These are phyloP conservation scores for Sphagnum magellanicum DNA, from an alignment of 228 moss, liverwort and hornwort species.

Conservation along the genomic window DNA sequence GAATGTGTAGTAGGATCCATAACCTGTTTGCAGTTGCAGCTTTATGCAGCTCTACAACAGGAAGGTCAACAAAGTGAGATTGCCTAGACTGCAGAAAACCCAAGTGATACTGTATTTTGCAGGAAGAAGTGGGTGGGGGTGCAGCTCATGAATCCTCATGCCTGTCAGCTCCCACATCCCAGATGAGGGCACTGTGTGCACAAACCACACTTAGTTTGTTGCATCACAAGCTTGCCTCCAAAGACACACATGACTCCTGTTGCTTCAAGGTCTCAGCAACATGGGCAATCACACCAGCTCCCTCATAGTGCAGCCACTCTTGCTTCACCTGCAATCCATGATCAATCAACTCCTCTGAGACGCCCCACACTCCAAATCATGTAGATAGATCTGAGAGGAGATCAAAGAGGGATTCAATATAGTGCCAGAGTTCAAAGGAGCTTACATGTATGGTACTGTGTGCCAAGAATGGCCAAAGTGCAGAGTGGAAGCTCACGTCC, in stretches of 20 bases:
- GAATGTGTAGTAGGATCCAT: too few relatives aligned
- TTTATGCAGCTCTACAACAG: too few relatives aligned
- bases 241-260: conserved; percentile 28
- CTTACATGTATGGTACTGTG: conserved; percentile 72
- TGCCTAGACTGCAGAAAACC: too few relatives aligned
- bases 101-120: too few relatives aligned
- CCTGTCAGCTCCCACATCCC: too few relatives aligned
- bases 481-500: conserved; percentile 86
- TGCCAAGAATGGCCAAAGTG: conserved; percentile 82
- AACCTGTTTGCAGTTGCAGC: too few relatives aligned
- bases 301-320: conserved; percentile 63
- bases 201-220: too few relatives aligned
- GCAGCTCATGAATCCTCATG: too few relatives aligned
- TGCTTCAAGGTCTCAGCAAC: conserved; percentile 58
- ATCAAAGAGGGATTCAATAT: too few relatives aligned
- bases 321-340: conserved; percentile 55
- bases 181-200: too few relatives aligned
- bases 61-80: too few relatives aligned
- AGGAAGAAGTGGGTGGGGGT: too few relatives aligned
- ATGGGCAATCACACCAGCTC: conserved; percentile 73
- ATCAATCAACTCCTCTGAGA: background rate
- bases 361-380: background rate
- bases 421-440: background rate
- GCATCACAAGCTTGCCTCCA: conserved; percentile 27
- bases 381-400: background rate